A percentile compares a stretch with the other conserved stretches of the same genome.
Conservation (phyloP, 345 rosid species). For the Brassica nigra region DNA sequence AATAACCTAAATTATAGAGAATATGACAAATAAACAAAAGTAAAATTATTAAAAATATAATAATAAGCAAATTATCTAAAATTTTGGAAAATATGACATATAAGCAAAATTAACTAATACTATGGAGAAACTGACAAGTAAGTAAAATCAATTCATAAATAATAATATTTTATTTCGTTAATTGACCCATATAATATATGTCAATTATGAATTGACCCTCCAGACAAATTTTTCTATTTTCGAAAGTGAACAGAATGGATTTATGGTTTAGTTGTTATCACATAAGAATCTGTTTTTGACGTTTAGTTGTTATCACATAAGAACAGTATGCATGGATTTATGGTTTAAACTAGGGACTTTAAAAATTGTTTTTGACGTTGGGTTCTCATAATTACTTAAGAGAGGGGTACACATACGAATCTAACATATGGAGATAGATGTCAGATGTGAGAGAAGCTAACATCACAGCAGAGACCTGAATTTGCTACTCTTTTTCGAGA, state of each 20-base stretch:
- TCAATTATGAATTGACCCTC: too few relatives aligned
- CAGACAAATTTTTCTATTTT: neutral
- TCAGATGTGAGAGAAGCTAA: constrained; percentile 28
- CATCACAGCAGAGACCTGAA: constrained; percentile 24
- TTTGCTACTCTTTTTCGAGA: constrained; percentile 14
- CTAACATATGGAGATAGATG: constrained; percentile 24
- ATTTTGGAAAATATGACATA: too few relatives aligned
- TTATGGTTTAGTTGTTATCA: neutral
- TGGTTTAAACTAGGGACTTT: neutral
- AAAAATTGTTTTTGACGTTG: neutral
- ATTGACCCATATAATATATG: too few relatives aligned
- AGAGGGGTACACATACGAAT: constrained; percentile 12
- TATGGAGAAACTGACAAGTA: too few relatives aligned
- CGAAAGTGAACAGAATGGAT: neutral
- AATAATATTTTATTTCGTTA: too few relatives aligned
- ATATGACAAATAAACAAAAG: too few relatives aligned
- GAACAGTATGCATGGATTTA: neutral
- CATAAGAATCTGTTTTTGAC: neutral
- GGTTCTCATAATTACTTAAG: neutral
- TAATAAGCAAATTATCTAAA: too few relatives aligned
- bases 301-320: neutral
- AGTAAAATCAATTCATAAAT: too few relatives aligned
- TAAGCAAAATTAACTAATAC: too few relatives aligned
- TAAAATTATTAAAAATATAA: too few relatives aligned
- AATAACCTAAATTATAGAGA: too few relatives aligned